A percentile compares a stretch with the other conserved stretches of the same genome.
Evolutionary conservation across 2,329 filamentous ascomycete genomes (phyloP).

Genomic region (Penicillium sp.): DNA sequence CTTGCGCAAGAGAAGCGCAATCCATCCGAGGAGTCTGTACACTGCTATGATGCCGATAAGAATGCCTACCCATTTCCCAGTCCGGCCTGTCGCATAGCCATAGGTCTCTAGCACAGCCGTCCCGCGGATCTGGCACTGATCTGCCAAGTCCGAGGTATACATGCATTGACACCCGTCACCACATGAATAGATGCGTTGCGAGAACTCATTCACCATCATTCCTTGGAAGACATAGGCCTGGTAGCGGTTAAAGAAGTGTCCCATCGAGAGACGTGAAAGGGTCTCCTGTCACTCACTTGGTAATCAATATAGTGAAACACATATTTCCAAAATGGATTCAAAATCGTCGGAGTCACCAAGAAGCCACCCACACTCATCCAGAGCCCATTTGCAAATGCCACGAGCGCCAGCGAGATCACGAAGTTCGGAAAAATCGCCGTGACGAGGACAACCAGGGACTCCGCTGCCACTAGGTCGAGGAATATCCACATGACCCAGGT

Average conservation of each 20-base stretch:
- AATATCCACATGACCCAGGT: conserved; percentile 82
- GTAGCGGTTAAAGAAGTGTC: not conserved
- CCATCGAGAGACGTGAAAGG: too few species aligned
- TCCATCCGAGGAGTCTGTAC: conserved; percentile 68
- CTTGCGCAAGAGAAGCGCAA: conserved; percentile 47
- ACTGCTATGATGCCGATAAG: conserved; percentile 72
- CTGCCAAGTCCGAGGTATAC: conserved; percentile 62
- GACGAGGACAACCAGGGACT: conserved; percentile 76
- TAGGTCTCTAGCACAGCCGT: conserved; percentile 68
- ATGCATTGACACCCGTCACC: conserved; percentile 67
- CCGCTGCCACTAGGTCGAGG: conserved; percentile 76
- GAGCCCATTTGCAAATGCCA: conserved; percentile 81
- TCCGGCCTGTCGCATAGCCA: conserved; percentile 63
- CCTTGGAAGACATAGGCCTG: conserved; percentile 77
- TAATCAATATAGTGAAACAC: conserved; percentile 89
- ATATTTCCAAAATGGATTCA: conserved; percentile 84
- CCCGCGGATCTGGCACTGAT: conserved; percentile 68
- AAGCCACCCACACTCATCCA: conserved; percentile 89
- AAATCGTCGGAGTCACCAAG: conserved; percentile 66
- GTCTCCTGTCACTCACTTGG: conserved; percentile 47
- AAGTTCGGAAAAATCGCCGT: conserved; percentile 73
- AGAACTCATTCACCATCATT: conserved; percentile 92
- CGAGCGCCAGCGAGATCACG: conserved; percentile 73
- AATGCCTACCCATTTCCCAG: conserved; percentile 72
- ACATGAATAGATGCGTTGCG: conserved; percentile 62